Evolutionary conservation across 805 yeast genomes (phyloP), one percentile per base, ranked within the genome.

Genomic region (Blastobotrys mokoenaii): DNA sequence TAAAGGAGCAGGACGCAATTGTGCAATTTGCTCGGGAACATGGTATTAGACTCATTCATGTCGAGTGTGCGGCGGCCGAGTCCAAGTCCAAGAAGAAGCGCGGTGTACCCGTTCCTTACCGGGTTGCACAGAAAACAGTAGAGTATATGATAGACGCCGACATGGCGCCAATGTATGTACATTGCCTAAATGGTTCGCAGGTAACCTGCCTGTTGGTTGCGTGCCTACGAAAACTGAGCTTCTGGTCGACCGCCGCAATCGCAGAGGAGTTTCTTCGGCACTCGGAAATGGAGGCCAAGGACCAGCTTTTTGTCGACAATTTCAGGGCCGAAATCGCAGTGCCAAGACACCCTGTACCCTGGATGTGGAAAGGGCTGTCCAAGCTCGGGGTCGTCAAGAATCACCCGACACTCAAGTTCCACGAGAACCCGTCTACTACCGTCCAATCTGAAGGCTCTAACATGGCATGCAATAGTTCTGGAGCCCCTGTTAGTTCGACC

Each of bases 201-300:
- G 82, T 85, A 1, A 85, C 95, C 0, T 77, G 90, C 18, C 67
- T 93, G 39, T 78, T 86, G 1, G 74, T 90, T 18, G 97, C 96
- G 3, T 88, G 97, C 60, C 65, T 88, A 33, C 66, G 98, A 31
- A 84, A 84, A 53, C 65, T 84, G 15, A 83, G 86, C 20, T 78
- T 82, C 54, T 93, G 98, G 98, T 81, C 93, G 8, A 75, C 84
- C 5, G 85, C 87, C 2, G 81, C 96, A 0, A 88, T 90, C 11
- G 78, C 84, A 55, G 85, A 82, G 51, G 98, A 90, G 64, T 89
- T 84, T 56, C 73, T 83, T 36, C 77, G 80, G 46, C 89, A 77
- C 61, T 76, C 89, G 7, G 80, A 85, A 12, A 80, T 81, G 43
- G 88, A 88, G 38, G 77, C 85, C 37, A 83, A 84, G 51, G 97